phyloP scores from a whole-genome alignment of 768 basidiomycete species.

The Psilocybe cyanescens region DNA sequence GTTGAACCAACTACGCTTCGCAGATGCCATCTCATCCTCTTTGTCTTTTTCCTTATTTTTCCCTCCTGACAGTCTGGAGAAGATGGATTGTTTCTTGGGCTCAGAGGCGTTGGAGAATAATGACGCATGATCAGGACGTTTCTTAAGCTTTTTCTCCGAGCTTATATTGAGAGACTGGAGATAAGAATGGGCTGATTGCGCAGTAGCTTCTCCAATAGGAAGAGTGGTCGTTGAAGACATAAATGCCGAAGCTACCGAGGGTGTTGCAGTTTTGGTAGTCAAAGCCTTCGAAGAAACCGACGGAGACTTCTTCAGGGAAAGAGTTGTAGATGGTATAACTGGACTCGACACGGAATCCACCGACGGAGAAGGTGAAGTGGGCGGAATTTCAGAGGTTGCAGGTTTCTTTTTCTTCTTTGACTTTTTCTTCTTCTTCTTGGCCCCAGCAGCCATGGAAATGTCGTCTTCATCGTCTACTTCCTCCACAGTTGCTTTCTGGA shows the following conservation, averaged over 20 bases:
- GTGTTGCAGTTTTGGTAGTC: slow-evolving; percentile 13
- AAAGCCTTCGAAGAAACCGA: slow-evolving; percentile 17
- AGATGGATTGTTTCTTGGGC: slow-evolving; percentile 47
- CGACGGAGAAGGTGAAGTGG: slow-evolving; percentile 22
- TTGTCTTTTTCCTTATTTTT: slow-evolving; percentile 40
- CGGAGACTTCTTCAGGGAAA: slow-evolving; percentile 22
- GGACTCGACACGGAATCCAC: slow-evolving; percentile 18
- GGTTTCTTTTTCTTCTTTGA: slow-evolving; percentile 71
- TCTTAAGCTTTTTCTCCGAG: slow-evolving; percentile 71
- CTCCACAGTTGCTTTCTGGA: slow-evolving; percentile 60
- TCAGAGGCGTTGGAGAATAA: slow-evolving; percentile 48
- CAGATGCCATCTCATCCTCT: slow-evolving; percentile 31
- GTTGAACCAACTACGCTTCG: slow-evolving; percentile 58
- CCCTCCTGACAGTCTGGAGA: slow-evolving; percentile 48
- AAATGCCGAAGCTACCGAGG: slow-evolving; percentile 19
- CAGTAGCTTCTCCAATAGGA: slow-evolving; percentile 47
- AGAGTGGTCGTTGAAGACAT: slow-evolving; percentile 38
- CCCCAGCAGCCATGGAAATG: slow-evolving; percentile 26
- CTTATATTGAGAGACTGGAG: slow-evolving; percentile 51
- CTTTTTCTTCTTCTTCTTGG: slow-evolving; percentile 76
- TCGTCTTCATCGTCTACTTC: slow-evolving; percentile 77
- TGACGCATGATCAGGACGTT: slow-evolving; percentile 61
- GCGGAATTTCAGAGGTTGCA: slow-evolving; percentile 25
- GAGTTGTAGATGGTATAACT: slow-evolving; percentile 18
- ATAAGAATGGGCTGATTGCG: slow-evolving; percentile 76